Conservation (phyloP, 495 filamentous ascomycete species). For the Geopyxis carbonaria region DNA sequence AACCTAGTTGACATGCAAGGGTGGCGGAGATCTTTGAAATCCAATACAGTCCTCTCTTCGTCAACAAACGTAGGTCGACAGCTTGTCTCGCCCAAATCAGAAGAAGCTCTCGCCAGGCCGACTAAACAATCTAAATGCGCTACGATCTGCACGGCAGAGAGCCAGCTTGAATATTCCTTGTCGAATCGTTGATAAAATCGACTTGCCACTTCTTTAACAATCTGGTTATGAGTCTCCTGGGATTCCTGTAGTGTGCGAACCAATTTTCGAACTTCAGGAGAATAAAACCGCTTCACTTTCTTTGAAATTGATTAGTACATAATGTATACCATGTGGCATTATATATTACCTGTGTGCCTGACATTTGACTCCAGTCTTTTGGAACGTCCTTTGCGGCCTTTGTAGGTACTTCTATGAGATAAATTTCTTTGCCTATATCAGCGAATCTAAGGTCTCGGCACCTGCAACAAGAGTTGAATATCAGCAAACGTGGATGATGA, state of each 20-base stretch:
- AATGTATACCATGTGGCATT: neutral
- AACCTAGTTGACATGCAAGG: conserved; percentile 66
- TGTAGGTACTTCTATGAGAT: conserved; percentile 81
- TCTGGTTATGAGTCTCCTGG: conserved; percentile 85
- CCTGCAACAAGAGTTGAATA: too few relatives aligned
- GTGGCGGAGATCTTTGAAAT: conserved; percentile 84
- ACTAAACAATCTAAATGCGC: conserved; percentile 91
- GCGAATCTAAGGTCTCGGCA: conserved; percentile 58
- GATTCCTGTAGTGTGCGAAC: conserved; percentile 80
- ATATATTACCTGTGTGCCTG: conserved; percentile 48
- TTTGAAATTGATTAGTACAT: neutral
- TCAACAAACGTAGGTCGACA: conserved; percentile 81
- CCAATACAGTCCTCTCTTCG: conserved; percentile 57
- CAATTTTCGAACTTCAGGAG: conserved; percentile 57
- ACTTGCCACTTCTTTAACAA: conserved; percentile 69
- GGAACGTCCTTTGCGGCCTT: conserved; percentile 61
- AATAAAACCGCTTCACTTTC: conserved; percentile 89
- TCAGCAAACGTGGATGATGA: too few relatives aligned
- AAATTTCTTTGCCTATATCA: conserved; percentile 92
- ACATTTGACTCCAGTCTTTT: conserved; percentile 87
- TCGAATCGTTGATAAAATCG: conserved; percentile 82
- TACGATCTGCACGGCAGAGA: conserved; percentile 68
- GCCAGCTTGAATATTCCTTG: conserved; percentile 70
- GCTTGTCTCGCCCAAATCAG: conserved; percentile 62
- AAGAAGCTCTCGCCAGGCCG: conserved; percentile 74